Evolutionary conservation across 1,139 yeast species (phyloP), one percentile per base, ranked within the genome.

Genomic region (Hemisphaericaspora lyxosophila): DNA sequence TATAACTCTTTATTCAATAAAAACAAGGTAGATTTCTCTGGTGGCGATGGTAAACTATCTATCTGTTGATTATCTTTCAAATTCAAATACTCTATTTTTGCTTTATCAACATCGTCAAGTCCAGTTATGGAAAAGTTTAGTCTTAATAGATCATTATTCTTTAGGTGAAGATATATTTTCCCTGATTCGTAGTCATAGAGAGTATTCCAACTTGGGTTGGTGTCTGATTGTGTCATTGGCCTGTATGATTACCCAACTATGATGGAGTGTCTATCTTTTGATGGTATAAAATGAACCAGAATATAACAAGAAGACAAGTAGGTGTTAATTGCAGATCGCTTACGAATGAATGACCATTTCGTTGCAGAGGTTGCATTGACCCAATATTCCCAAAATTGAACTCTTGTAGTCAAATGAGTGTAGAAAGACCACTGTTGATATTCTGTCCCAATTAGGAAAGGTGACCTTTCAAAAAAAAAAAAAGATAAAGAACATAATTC

Each of bases 41-140:
- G 74, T 2, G 76, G 73, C 8, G 56, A 13, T 4, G 51, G 42
- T 42, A 64, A 51, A 16, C 57, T 35, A 7, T 35, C 41, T 2
- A 66, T 50, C 28, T 38, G 38, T 41, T 62, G 63, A 35, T 53
- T 51, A 35, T 55, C 46, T 5, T 43, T 31, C 7, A 55, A 34
- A n/a, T 49, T 47, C 20, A 39, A 33, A 11, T 34, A 42, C 2
- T 44, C 35, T 26, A 23, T 42, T 35, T 24, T 40, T 39, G 8
- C 14, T 18, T 16, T 37, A 13, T 49, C 45, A 25, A 50, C 18
- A 27, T 18, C 39, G 13, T 49, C 45, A 26, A 51, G 50, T 2
- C 73, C 74, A 19, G 62, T 44, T 13, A 69, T 54, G 7, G 69
- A 60, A 42, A 69, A 68, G 43, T 67, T 59, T 22, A 70, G 44